Evolutionary conservation across 169 alveolate species (phyloP).

Genomic region (Sarcocystis neurona): DNA sequence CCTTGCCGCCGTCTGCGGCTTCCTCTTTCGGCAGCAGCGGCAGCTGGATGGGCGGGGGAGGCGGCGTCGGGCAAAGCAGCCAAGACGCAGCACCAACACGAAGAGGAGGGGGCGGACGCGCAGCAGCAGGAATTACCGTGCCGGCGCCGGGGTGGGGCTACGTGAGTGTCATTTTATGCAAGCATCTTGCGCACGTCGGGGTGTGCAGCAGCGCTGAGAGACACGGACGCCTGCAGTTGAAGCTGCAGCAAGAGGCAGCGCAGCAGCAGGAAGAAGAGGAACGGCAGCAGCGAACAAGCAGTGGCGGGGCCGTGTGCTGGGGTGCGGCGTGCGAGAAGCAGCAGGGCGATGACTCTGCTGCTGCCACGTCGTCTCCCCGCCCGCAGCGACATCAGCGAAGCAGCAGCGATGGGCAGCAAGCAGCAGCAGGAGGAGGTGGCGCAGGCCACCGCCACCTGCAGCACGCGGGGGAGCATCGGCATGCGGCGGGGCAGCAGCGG

Average conservation of each 20-base stretch:
- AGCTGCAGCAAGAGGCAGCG: no score
- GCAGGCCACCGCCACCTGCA: not conserved
- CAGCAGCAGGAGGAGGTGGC: not conserved
- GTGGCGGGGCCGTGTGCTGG: no score
- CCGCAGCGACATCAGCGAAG: not conserved
- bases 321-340: no score
- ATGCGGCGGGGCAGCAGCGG: not conserved
- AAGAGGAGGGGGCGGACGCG: no score
- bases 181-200: not conserved
- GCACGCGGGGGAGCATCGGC: not conserved
- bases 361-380: not conserved
- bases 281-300: no score
- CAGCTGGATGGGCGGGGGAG: not conserved
- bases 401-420: not conserved
- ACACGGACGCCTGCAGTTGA: no score
- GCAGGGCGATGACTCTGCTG: no score
- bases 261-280: no score
- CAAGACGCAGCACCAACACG: no score
- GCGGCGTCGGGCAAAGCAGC: no score
- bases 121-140: not conserved
- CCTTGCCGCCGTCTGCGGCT: no score
- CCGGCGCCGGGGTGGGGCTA: not conserved
- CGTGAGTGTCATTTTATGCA: conserved; percentile 16
- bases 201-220: not conserved
- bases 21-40: not conserved